phyloP scores from a whole-genome alignment of 1,284 basidiomycete species.

The Microstroma glucosiphilum region DNA sequence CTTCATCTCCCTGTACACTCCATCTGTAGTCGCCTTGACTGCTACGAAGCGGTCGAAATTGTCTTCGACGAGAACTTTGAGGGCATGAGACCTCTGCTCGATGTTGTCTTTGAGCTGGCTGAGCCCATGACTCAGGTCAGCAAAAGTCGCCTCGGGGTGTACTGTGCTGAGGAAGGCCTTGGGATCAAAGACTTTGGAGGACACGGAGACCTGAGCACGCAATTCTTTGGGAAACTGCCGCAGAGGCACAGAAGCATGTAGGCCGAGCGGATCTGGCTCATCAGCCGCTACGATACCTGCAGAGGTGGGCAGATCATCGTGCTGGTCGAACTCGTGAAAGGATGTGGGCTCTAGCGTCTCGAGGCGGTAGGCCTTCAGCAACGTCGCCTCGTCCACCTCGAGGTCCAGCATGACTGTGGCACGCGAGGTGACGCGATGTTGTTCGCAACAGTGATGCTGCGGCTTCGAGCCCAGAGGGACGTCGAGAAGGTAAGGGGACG shows the following conservation, averaged over 20 bases:
- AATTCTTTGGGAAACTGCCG: conserved; percentile 24
- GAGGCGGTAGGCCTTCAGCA: conserved; percentile 52
- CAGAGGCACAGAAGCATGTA: conserved; percentile 52
- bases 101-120: conserved; percentile 36
- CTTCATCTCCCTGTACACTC: conserved; percentile 81
- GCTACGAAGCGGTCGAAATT: conserved; percentile 98
- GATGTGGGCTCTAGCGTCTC: conserved; percentile 48
- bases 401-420: conserved; percentile 15
- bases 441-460: no score
- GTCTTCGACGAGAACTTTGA: conserved; percentile 89
- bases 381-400: conserved; percentile 43
- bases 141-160: conserved; percentile 92
- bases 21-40: conserved; percentile 92
- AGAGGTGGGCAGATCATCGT: conserved; percentile 16
- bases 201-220: conserved; percentile 38
- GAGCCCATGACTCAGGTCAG: conserved; percentile 63
- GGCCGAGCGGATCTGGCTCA: conserved; percentile 51
- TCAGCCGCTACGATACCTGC: conserved; percentile 16
- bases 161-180: conserved; percentile 84
- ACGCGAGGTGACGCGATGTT: no score
- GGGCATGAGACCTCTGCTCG: conserved; percentile 69
- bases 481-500: no score
- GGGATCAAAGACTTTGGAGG: conserved; percentile 91
- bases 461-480: no score
- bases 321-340: conserved; percentile 41